phyloP scores from a whole-genome alignment of 176 grass and related monocot species.

The Juncus inflexus region DNA sequence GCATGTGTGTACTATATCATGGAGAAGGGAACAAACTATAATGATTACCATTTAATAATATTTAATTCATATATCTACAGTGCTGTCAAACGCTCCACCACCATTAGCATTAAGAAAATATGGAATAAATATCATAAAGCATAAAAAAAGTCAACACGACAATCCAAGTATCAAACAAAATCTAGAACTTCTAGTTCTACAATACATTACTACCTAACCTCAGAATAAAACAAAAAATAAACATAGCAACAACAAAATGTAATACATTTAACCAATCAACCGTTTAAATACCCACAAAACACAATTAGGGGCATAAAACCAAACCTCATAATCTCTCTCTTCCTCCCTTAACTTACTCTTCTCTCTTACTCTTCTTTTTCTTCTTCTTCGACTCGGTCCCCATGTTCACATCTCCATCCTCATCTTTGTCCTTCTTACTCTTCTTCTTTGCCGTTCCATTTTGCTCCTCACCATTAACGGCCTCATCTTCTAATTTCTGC shows the following conservation, averaged over 20 bases:
- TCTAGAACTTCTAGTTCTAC: conserved; percentile 8
- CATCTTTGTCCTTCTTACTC: conserved; percentile 47
- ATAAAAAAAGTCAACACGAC: too few relatives aligned
- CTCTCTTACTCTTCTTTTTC: conserved; percentile 31
- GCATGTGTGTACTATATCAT: too few relatives aligned
- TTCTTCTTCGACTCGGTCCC: conserved; percentile 28
- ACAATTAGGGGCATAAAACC: conserved; percentile 13
- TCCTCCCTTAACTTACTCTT: conserved; percentile 15
- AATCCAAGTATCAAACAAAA: too few relatives aligned
- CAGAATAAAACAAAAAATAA: background rate
- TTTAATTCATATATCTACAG: too few relatives aligned
- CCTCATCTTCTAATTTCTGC: conserved; percentile 42
- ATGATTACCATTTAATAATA: too few relatives aligned
- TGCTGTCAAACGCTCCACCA: too few relatives aligned
- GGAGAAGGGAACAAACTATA: too few relatives aligned
- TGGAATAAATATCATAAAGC: too few relatives aligned
- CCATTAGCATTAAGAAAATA: too few relatives aligned
- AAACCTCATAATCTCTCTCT: background rate
- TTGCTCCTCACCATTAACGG: conserved; percentile 39
- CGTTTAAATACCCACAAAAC: background rate
- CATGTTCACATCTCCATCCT: conserved; percentile 32
- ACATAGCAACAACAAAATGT: conserved; percentile 1
- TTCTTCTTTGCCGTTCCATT: conserved; percentile 51
- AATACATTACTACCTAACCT: conserved; percentile 16
- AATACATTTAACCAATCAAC: too few relatives aligned